Percentiles rank a stretch among this genome's conserved stretches.
phyloP scores from a whole-genome alignment of 768 basidiomycete genomes.

The Pleurotus tuber-regium region DNA sequence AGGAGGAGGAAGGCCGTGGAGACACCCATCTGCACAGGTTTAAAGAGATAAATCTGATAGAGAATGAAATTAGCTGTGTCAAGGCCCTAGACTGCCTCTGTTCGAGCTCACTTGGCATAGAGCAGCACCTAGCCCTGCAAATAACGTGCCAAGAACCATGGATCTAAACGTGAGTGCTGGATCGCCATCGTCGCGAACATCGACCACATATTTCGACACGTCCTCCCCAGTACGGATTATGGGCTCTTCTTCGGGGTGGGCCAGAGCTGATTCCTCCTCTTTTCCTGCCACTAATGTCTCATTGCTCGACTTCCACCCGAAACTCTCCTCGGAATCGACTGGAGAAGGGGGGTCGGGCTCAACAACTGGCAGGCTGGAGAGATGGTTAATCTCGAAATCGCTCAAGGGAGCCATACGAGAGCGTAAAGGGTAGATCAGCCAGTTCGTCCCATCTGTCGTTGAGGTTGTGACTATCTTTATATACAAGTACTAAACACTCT shows the following conservation, averaged over 20 bases:
- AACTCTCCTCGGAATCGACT: conserved; percentile 5
- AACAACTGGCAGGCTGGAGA: conserved; percentile 4
- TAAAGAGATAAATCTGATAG: conserved; percentile 54
- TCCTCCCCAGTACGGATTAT: conserved; percentile 24
- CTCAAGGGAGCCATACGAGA: conserved; percentile 11
- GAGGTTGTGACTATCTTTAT: neutral
- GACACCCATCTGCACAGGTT: conserved; percentile 49
- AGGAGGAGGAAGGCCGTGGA: conserved; percentile 60
- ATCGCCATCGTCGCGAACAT: conserved; percentile 42
- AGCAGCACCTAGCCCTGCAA: conserved; percentile 43
- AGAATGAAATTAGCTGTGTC: neutral
- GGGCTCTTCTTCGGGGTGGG: conserved; percentile 9
- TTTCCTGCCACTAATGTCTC: conserved; percentile 5
- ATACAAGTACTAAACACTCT: neutral
- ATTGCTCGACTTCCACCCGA: conserved; percentile 6
- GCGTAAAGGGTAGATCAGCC: neutral
- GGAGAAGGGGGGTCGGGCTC: conserved; percentile 5
- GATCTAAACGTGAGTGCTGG: conserved; percentile 42
- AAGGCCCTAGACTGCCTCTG: no score
- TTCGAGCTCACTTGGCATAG: conserved; percentile 23
- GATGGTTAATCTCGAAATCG: conserved; percentile 10
- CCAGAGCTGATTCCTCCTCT: conserved; percentile 3
- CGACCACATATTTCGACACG: conserved; percentile 35
- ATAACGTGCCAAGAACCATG: conserved; percentile 36
- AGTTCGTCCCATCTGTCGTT: neutral